phyloP scores from a whole-genome alignment of 2,329 filamentous ascomycete genomes.

The Chrysoporthe cubensis region DNA sequence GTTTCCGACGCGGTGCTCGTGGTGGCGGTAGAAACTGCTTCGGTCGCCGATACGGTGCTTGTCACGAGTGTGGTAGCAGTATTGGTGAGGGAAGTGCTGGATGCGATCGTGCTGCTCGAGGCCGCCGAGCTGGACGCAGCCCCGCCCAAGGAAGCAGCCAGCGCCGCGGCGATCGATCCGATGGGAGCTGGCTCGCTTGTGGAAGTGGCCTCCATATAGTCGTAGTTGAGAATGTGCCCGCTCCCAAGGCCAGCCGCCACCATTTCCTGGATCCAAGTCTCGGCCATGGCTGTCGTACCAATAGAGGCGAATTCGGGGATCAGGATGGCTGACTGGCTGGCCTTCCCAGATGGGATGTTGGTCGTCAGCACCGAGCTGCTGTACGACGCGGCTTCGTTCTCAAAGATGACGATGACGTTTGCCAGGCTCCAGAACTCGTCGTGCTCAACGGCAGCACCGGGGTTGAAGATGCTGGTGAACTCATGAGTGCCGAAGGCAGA shows the following conservation, averaged over 20 bases:
- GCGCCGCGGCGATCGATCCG: not conserved
- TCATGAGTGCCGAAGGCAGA: constrained; percentile 8
- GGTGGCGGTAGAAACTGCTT: not conserved
- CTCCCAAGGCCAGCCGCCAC: constrained; percentile 9
- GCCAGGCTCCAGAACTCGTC: constrained; percentile 15
- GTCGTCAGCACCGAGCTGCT: constrained; percentile 1
- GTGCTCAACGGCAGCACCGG: constrained; percentile 12
- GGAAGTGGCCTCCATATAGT: constrained; percentile 16
- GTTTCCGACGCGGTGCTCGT: not conserved
- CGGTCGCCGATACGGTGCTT: not conserved
- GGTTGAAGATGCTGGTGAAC: constrained; percentile 25
- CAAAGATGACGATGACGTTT: constrained; percentile 18
- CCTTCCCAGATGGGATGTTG: constrained; percentile 16
- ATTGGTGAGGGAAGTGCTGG: not conserved
- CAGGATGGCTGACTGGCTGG: constrained; percentile 19
- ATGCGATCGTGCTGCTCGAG: not conserved
- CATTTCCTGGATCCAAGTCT: constrained; percentile 16
- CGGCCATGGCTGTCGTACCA: not conserved
- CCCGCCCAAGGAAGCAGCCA: not conserved
- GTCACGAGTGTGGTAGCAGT: not conserved
- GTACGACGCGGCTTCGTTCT: constrained; percentile 19
- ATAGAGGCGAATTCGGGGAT: constrained; percentile 9
- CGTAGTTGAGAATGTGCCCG: constrained; percentile 17
- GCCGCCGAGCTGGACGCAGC: not conserved
- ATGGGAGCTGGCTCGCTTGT: constrained; percentile 10